Evolutionary conservation across 2,329 filamentous ascomycete species (phyloP), one percentile per base, ranked within the genome.

Genomic region (Aspergillus aculeatinus): DNA sequence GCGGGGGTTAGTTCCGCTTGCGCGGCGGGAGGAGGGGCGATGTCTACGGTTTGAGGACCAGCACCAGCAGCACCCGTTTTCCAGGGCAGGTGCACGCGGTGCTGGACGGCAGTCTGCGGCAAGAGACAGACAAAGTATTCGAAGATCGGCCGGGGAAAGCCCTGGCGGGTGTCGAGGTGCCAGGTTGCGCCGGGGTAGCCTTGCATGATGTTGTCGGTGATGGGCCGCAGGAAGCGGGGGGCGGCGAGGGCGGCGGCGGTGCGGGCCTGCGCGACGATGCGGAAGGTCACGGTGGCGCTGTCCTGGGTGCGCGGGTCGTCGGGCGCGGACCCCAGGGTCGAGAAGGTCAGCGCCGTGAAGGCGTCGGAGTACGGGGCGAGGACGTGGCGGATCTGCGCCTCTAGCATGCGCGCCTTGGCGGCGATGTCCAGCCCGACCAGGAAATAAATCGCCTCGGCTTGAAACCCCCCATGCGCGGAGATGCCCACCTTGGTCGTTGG

Each of bases 401-500:
- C 77, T 4, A 80, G 70, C 76, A 81, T 78, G n/a, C 74, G 69
- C 2, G 76, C 78, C 67, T 83, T 83, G 50, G 74, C 75, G 50
- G 73, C 63, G 59, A 81, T 77, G 68, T 81, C 77, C 27, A 78
- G 75, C 4, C 77, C 81, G 5, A 74, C 74, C 10, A 81, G 70
- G 65, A 77, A 82, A 66, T 75, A 81, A 48, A 73, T 74, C 2
- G 73, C 69, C 65, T 82, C 79, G 9, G 80, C 80, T 67, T 82
- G 78, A 64, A 77, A 81, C 39, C 80, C 80, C 10, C 79, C 79
- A 21, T 69, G 70, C 0, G 78, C 80, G 1, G 79, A 80, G 56
- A 83, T 68, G 16, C 79, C 81, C 19, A 80, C 72, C 67, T 83
- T 84, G 11, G 81, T 83, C 0, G 81, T 83, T 7, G 80, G 74